phyloP scores from a whole-genome alignment of 345 rosid genomes.

The Euphorbia lathyris region DNA sequence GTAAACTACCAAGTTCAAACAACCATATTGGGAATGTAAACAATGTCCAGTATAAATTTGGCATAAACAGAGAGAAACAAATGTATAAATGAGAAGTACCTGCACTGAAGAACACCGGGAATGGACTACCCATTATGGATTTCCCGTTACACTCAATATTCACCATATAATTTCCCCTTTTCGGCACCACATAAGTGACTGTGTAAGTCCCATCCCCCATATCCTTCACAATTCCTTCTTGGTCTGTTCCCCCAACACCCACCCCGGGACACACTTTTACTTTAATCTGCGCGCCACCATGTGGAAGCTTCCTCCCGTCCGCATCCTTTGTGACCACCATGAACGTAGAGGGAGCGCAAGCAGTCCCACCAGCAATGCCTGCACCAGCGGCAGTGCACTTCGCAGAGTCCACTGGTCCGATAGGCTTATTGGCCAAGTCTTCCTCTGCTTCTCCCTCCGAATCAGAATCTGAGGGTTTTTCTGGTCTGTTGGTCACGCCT shows the following conservation, averaged over 20 bases:
- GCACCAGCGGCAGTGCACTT: constrained; percentile 87
- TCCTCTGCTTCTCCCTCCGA: constrained; percentile 58
- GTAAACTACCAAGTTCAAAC: background rate
- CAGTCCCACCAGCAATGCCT: constrained; percentile 94
- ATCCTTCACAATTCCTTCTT: constrained; percentile 90
- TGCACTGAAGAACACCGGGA: constrained; percentile 97
- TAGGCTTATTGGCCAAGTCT: constrained; percentile 66
- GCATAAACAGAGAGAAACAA: background rate
- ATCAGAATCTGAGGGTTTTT: constrained; percentile 47
- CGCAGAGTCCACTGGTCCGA: constrained; percentile 83
- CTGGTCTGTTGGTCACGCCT: constrained; percentile 41
- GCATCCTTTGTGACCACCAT: constrained; percentile 77
- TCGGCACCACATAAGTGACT: constrained; percentile 90
- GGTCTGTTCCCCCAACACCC: constrained; percentile 91
- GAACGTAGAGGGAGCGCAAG: constrained; percentile 80
- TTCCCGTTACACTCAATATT: constrained; percentile 78
- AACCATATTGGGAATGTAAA: no score
- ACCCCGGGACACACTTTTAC: constrained; percentile 85
- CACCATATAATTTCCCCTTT: constrained; percentile 97
- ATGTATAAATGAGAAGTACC: constrained; percentile 38
- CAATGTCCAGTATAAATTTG: background rate
- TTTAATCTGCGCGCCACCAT: constrained; percentile 69
- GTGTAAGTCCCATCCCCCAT: constrained; percentile 87
- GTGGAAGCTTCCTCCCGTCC: constrained; percentile 77
- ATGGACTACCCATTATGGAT: constrained; percentile 94